Base-by-base conservation (phyloP, 2,329 filamentous ascomycete species). In the Aaosphaeria pasadenensis region DNA sequence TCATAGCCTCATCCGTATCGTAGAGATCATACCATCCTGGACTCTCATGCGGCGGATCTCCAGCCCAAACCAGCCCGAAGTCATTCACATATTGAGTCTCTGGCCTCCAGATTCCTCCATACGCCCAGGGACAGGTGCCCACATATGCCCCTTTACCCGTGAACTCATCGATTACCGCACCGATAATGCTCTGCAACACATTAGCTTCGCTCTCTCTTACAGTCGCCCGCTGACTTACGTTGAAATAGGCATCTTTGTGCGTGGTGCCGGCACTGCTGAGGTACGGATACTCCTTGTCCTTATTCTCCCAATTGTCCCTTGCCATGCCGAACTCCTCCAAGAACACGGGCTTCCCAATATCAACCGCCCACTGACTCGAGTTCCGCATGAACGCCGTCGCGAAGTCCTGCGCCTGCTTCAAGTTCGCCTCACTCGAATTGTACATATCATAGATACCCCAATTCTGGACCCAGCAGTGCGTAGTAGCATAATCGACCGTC, bases 291-390 rank as follows among this genome's bases (percentile, higher is more conserved):
- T 70, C 66, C 28, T 63, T 64, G 4, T 58, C 54, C 35, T 52
- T 53, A 45, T 71, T 71, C 55, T 67, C 58, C 70, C 70, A 72
- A 32, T 72, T 72, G 47, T 72, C 63, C 9, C 70, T 54, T 3
- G 69, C 69, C 67, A 72, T 71, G 7, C 70, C 70, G 39, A 72
- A 72, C 39, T 72, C 70, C 43, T 72, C 69, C 4, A 72, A 53
- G 41, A 70, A 68, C 2, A 72, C 53, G 0, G 70, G 70, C 46
- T 71, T 71, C 0, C 61, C 60, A n/a, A 72, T 66, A 4, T 69
- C 67, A n/a, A 33, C 43, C 0, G 64, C 57, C 70, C 70, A 72
- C 6, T 47, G 45, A 45, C 61, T 66, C 5, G 66, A 60, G 17
- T 72, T 65, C 5, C 55, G 51, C 41, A 72, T 52, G 46, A 72